Evolutionary conservation across 352 stramenopile genomes (phyloP), one percentile per base, ranked within the genome.

Genomic region (Pythium oligandrum): DNA sequence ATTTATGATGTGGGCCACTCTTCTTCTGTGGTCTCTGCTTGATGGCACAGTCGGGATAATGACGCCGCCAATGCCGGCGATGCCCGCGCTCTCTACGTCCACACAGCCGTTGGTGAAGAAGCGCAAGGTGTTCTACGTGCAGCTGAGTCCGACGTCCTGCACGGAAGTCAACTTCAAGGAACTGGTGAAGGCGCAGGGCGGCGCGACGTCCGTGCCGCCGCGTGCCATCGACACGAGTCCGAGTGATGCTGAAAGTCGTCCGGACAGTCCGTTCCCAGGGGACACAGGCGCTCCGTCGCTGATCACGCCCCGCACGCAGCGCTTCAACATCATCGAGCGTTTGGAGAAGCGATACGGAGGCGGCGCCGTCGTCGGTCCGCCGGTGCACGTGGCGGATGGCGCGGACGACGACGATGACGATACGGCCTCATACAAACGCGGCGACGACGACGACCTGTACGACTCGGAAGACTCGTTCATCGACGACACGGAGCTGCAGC

Each of bases 381-480:
- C 70, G 4, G 73, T 64, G 5, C 9, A 32, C 6, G 31, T 3
- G 33, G 51, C 17, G n/a, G 35, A 55, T 36, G 12, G 52, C 32
- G 43, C 48, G 32, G 56, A 67, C 6, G 52, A 53, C 40, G 61
- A 53, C 2, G 63, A 67, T 4, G 51, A 52, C 6, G 57, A 44
- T 2, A 63, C 44, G 7, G 46, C 64, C 8, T 44, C 57, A 33
- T 70, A 71, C 9, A 53, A 74, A 2, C 70, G 83, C 34, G 66
- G 70, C 26, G 84, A 92, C 40, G 78, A 92, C 57, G 84, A 94
- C 56, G 82, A 94, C 53, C 66, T 93, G 57, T 94, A 94, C 64
- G 84, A 94, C 67, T 90, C 80, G 59, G 84, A 94, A 53, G 84
- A 94, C 62, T 92, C 84, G 54, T 94, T 94, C 49, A 94, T 94